These are phyloP conservation scores for Purpureocillium takamizusanense DNA, from an alignment of 2,329 filamentous ascomycete genomes.

Conservation along the genomic window DNA sequence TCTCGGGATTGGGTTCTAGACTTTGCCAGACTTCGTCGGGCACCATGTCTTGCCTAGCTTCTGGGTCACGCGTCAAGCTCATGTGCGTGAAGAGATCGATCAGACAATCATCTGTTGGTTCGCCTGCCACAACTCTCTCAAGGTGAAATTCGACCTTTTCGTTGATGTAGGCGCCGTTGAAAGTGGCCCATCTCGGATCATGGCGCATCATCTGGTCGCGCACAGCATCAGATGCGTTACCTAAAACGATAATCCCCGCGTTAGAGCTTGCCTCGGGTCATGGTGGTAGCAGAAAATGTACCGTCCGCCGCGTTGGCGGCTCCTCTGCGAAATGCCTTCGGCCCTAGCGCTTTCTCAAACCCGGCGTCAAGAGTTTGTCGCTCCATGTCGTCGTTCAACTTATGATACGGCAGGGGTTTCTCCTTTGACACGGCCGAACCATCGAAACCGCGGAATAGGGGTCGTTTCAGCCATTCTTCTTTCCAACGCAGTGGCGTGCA, in stretches of 20 bases:
- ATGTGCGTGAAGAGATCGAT: not conserved
- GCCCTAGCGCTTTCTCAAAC: not conserved
- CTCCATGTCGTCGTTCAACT: not conserved
- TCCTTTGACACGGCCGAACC: not conserved
- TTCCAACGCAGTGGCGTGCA: not conserved
- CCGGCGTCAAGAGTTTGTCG: not conserved
- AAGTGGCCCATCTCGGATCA: conserved; percentile 10
- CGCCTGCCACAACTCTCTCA: conserved; percentile 13
- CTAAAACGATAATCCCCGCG: not conserved
- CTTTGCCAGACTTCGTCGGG: conserved; percentile 14
- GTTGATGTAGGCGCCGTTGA: conserved; percentile 15
- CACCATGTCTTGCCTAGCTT: conserved; percentile 15
- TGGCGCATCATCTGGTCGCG: conserved; percentile 17
- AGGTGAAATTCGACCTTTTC: conserved; percentile 16
- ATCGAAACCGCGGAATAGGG: not conserved
- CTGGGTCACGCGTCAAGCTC: conserved; percentile 14
- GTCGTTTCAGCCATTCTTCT: not conserved
- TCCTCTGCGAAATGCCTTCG: not conserved
- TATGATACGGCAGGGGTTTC: not conserved
- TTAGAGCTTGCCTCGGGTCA: not conserved
- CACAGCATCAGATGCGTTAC: conserved; percentile 9
- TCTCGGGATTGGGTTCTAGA: conserved; percentile 12
- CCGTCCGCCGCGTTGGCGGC: not conserved
- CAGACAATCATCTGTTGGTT: conserved; percentile 1
- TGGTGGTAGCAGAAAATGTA: not conserved